Conservation (phyloP, 495 filamentous ascomycete species). For the Tuber microsphaerosporum region DNA sequence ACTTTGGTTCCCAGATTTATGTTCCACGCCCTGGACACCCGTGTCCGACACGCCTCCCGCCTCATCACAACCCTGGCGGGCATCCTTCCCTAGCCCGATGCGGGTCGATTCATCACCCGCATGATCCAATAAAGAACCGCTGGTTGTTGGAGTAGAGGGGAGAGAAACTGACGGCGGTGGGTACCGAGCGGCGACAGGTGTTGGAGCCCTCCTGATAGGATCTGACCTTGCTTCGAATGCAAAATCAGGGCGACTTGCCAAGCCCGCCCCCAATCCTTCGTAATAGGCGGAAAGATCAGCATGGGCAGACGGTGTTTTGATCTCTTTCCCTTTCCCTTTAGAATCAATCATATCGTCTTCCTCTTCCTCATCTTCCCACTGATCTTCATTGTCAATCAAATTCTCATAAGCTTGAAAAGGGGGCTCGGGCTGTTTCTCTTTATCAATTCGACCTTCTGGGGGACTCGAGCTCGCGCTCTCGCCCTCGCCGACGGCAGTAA, state of each 20-base stretch:
- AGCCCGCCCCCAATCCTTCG: neutral
- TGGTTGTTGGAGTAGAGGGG: constrained; percentile 30
- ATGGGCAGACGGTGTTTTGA: constrained; percentile 1
- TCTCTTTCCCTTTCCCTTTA: constrained; percentile 45
- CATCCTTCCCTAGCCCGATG: neutral
- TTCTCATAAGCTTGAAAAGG: constrained; percentile 5
- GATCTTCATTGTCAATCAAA: constrained; percentile 4
- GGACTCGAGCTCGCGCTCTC: neutral
- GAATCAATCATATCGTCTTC: constrained; percentile 23
- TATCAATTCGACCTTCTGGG: constrained; percentile 10
- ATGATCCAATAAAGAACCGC: constrained; percentile 7
- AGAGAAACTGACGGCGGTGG: constrained; percentile 4
- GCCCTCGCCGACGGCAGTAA: neutral
- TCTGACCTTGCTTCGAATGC: neutral
- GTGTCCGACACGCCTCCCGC: neutral
- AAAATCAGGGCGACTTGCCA: neutral
- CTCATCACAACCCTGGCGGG: neutral
- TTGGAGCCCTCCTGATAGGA: neutral
- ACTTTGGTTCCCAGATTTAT: neutral
- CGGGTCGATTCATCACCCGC: neutral
- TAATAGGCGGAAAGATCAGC: neutral
- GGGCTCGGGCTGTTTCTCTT: constrained; percentile 22
- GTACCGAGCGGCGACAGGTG: neutral
- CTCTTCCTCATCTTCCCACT: constrained; percentile 41
- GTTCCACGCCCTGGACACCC: neutral